Evolutionary conservation across 257 asterid species (phyloP).

Genomic region (Nicotiana undulata): DNA sequence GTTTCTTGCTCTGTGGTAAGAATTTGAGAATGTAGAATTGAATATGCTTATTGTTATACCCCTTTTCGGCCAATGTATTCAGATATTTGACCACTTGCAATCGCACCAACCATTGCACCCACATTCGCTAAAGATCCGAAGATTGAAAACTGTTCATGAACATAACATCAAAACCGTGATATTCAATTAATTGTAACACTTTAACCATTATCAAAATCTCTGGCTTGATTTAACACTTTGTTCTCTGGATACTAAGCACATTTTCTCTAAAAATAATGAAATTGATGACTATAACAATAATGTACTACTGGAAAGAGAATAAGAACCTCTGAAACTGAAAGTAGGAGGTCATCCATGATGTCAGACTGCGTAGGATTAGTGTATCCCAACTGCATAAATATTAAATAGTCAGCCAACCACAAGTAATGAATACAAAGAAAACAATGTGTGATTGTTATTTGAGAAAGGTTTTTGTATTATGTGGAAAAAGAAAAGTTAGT

Average conservation of each 20-base stretch:
- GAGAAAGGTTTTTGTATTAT: neutral
- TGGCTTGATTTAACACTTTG: neutral
- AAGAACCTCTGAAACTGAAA: constrained; percentile 64
- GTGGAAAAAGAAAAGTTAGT: neutral
- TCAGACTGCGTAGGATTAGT: constrained; percentile 74
- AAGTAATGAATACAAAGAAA: neutral
- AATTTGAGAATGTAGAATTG: neutral
- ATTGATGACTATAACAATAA: neutral
- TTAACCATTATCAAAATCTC: neutral
- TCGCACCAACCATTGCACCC: constrained; percentile 95
- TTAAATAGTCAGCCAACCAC: neutral
- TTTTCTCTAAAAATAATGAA: neutral
- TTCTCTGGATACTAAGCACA: neutral
- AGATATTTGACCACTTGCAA: constrained; percentile 85
- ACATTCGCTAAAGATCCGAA: constrained; percentile 86
- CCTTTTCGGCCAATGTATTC: constrained; percentile 81
- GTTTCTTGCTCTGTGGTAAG: neutral
- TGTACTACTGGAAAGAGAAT: neutral
- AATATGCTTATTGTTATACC: constrained; percentile 34
- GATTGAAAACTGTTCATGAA: constrained; percentile 47
- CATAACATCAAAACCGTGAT: neutral
- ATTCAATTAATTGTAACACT: neutral
- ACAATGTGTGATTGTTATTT: neutral
- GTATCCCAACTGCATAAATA: constrained; percentile 50
- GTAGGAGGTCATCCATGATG: constrained; percentile 50